phyloP scores from a whole-genome alignment of 352 stramenopile genomes.

The Elongisporangium prolatum region DNA sequence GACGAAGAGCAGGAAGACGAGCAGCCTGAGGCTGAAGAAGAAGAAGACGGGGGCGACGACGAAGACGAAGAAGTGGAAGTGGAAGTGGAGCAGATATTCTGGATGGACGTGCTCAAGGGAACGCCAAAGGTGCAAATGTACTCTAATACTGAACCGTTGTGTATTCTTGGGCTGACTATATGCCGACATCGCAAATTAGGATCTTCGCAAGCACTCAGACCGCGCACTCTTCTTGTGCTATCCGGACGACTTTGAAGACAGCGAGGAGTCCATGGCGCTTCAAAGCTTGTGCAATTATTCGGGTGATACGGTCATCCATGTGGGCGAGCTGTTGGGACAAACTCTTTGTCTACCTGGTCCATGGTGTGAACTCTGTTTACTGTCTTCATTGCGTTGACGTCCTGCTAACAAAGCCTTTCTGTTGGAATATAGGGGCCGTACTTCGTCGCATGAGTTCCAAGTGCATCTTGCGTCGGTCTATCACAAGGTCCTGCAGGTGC shows the following conservation, averaged over 20 bases:
- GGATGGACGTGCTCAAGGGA: slow-evolving; percentile 72
- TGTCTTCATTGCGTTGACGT: neutral
- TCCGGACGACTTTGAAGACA: slow-evolving; percentile 90
- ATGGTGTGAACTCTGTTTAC: slow-evolving; percentile 37
- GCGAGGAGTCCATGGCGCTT: slow-evolving; percentile 86
- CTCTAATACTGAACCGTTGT: neutral
- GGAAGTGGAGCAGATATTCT: slow-evolving; percentile 82
- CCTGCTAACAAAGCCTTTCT: neutral
- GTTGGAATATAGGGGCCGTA: slow-evolving; percentile 65
- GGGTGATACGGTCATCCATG: slow-evolving; percentile 91
- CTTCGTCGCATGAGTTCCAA: slow-evolving; percentile 91
- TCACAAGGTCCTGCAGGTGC: slow-evolving; percentile 91
- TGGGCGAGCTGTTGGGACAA: slow-evolving; percentile 91
- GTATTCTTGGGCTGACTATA: neutral
- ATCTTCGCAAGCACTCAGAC: slow-evolving; percentile 68
- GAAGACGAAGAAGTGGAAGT: slow-evolving; percentile 60
- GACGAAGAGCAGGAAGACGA: slow-evolving; percentile 23
- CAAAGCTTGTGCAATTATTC: slow-evolving; percentile 88
- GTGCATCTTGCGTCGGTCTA: slow-evolving; percentile 87
- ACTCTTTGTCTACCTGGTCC: slow-evolving; percentile 84
- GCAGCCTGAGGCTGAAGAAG: slow-evolving; percentile 13
- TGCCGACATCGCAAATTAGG: slow-evolving; percentile 17
- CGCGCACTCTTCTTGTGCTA: slow-evolving; percentile 92
- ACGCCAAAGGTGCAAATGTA: slow-evolving; percentile 48
- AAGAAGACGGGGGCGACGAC: slow-evolving; percentile 13